Conservation (phyloP, 2,329 filamentous ascomycete genomes). For the Aspergillus sp. region DNA sequence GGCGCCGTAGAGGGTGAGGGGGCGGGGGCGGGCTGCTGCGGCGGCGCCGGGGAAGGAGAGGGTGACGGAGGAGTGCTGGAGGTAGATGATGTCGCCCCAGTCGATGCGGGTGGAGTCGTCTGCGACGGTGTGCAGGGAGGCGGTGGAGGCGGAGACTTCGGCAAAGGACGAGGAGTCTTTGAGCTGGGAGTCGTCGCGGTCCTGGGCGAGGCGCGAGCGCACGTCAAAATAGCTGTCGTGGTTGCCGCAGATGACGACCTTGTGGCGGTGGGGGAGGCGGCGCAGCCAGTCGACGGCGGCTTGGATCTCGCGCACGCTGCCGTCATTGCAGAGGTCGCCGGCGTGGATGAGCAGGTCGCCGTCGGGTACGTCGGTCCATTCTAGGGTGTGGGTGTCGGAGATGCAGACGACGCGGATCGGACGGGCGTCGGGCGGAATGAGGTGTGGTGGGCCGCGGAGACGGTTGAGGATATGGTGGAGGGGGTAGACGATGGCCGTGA, state of each 20-base stretch:
- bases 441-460: conserved; percentile 65
- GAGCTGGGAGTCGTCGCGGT: conserved; percentile 39
- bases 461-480: conserved; percentile 64
- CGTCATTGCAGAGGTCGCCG: conserved; percentile 76
- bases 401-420: conserved; percentile 79
- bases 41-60: conserved; percentile 52
- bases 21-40: conserved; percentile 46
- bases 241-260: conserved; percentile 81
- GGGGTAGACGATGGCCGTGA: conserved; percentile 60
- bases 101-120: conserved; percentile 55
- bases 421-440: conserved; percentile 51
- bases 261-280: conserved; percentile 70
- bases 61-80: conserved; percentile 66
- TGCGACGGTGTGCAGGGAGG: conserved; percentile 37
- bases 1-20: conserved; percentile 72
- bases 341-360: conserved; percentile 89
- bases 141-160: conserved; percentile 31
- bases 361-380: conserved; percentile 49
- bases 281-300: conserved; percentile 80
- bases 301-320: conserved; percentile 72
- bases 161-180: conserved; percentile 18
- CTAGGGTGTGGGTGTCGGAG: conserved; percentile 80
- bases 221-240: conserved; percentile 85
- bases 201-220: conserved; percentile 55
- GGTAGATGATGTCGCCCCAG: conserved; percentile 68